A percentile compares a stretch with the other conserved stretches of the same genome.
Evolutionary conservation across 2,329 filamentous ascomycete genomes (phyloP).

Genomic region (Nemania sp.): DNA sequence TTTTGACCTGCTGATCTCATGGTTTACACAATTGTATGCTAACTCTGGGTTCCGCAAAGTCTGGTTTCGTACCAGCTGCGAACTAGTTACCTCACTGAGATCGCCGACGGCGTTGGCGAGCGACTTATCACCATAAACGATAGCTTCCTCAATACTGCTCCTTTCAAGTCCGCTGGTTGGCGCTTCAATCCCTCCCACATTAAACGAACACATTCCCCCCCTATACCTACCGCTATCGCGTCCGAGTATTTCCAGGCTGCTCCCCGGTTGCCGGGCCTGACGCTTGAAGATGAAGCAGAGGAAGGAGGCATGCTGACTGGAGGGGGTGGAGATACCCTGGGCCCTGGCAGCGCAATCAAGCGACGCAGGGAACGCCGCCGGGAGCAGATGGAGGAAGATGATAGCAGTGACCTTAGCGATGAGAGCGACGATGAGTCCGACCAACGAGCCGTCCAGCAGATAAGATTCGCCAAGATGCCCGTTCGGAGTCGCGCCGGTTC

Average conservation of each 20-base stretch:
- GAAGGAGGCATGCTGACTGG: constrained; percentile 79
- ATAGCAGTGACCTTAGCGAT: constrained; percentile 86
- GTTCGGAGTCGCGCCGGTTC: constrained; percentile 87
- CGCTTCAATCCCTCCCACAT: constrained; percentile 77
- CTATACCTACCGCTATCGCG: constrained; percentile 84
- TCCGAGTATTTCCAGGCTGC: constrained; percentile 85
- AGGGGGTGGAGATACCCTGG: constrained; percentile 75
- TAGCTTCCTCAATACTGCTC: constrained; percentile 80
- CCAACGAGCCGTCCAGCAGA: constrained; percentile 82
- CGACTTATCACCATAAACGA: constrained; percentile 85
- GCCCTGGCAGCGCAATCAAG: constrained; percentile 74
- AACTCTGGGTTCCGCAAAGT: constrained; percentile 57
- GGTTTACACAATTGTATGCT: constrained; percentile 23
- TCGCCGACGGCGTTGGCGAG: constrained; percentile 87
- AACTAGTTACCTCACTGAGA: constrained; percentile 81
- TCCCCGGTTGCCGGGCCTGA: constrained; percentile 71
- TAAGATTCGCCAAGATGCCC: constrained; percentile 97
- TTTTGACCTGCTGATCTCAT: neutral
- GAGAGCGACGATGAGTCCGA: constrained; percentile 85
- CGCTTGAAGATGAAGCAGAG: constrained; percentile 77
- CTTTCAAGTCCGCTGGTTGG: constrained; percentile 88
- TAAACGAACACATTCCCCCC: constrained; percentile 86
- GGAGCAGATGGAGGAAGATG: constrained; percentile 85
- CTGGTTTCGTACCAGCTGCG: constrained; percentile 86
- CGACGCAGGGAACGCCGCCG: constrained; percentile 70